phyloP scores from a whole-genome alignment of 1,139 yeast genomes.

The Eremothecium gossypii region DNA sequence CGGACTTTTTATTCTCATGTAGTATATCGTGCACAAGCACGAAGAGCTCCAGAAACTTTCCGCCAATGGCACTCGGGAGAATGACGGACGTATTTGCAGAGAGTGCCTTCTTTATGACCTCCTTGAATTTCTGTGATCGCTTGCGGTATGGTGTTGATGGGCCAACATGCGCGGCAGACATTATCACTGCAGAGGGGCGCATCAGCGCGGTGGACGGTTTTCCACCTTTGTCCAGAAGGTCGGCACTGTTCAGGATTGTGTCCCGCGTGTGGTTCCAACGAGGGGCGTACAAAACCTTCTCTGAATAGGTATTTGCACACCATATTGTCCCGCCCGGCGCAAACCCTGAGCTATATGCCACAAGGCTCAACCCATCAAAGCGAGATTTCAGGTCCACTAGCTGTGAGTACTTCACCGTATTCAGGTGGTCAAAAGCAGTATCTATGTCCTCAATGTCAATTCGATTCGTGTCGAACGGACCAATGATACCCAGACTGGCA shows the following conservation, averaged over 20 bases:
- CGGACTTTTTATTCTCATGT: conserved; percentile 22
- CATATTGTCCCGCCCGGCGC: conserved; percentile 81
- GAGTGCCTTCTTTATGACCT: conserved; percentile 48
- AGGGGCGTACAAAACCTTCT: conserved; percentile 77
- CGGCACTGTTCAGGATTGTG: conserved; percentile 74
- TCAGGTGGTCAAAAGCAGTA: conserved; percentile 62
- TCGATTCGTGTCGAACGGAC: conserved; percentile 55
- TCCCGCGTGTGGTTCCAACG: conserved; percentile 95
- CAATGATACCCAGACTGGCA: conserved; percentile 61
- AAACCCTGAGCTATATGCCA: conserved; percentile 90
- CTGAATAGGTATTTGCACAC: conserved; percentile 66
- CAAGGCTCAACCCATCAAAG: conserved; percentile 55
- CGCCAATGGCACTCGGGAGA: conserved; percentile 76
- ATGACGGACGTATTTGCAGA: conserved; percentile 60
- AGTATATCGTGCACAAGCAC: conserved; percentile 51
- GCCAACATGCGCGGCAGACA: conserved; percentile 54
- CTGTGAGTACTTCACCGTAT: conserved; percentile 70
- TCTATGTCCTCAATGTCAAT: conserved; percentile 73
- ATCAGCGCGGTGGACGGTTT: conserved; percentile 54
- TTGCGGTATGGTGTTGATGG: conserved; percentile 55
- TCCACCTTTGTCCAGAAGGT: conserved; percentile 44
- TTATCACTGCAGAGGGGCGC: conserved; percentile 79
- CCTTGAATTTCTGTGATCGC: conserved; percentile 56
- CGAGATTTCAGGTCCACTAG: conserved; percentile 47
- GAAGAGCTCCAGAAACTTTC: conserved; percentile 72